Evolutionary conservation across 225 moss, liverwort and hornwort species (phyloP), one percentile per base, ranked within the genome.

Genomic region (Anthoceros angustus): DNA sequence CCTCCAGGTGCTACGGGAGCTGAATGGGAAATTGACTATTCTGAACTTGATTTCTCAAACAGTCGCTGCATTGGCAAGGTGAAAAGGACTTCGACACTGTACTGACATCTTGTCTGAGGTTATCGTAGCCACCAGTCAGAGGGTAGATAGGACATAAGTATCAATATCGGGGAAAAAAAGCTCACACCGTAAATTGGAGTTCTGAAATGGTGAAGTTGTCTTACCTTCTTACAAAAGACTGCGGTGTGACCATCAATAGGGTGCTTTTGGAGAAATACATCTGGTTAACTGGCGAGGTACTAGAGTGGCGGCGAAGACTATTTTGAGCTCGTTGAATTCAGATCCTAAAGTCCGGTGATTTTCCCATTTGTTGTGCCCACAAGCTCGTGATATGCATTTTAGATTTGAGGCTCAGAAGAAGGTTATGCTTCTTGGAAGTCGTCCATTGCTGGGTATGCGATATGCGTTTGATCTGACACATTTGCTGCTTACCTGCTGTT

Each of bases 261-360:
- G 89, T 62, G 89, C 93, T 0, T 93, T 93, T 49, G 93, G 93
- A 65, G 93, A 93, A 81, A 93, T 93, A 69, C 82, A 84, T 64
- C 81, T 71, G 70, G 76, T 84, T 10, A 15, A 69, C 16, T 93
- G 89, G 93, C 73, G 89, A 41, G 89, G 93, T 26, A 93, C 93
- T 0, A 87, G 85, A 2, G 93, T 93, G 42, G 93, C 89, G 4
- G 89, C 89, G 23, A 93, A 93, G 25, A 93, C 85, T 3, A 89
- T 93, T 40, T 76, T 89, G 3, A 87, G 85, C 2, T 78, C 89
- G 10, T 84, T 89, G 76, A 67, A 76, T 69, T 12, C 46, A 12
- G 18, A 18, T 48, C 46, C 18, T 0, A 18, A 12, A 48, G 46
- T 18, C 46, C 18, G 46, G 14, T 18, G 12, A 18, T 48, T 18